Evolutionary conservation across 2,329 filamentous ascomycete genomes (phyloP).

Genomic region (Penicillium sp.): DNA sequence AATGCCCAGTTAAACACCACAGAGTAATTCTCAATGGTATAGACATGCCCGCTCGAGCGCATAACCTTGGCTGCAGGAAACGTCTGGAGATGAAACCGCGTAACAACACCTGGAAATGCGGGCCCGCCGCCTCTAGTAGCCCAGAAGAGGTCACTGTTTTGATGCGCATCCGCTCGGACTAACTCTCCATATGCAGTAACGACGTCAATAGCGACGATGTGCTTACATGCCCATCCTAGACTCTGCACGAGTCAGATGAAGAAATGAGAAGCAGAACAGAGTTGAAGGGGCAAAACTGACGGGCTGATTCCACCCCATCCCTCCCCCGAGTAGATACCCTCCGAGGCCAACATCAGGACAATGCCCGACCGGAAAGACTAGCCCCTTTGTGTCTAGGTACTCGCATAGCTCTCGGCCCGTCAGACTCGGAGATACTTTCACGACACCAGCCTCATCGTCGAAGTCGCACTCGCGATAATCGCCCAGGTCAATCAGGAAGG

Average conservation of each 20-base stretch:
- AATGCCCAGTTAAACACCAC: neutral
- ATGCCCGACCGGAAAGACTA: constrained; percentile 55
- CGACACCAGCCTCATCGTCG: neutral
- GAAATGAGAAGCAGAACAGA: too few relatives aligned
- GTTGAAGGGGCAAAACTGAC: too few relatives aligned
- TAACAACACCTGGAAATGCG: constrained; percentile 56
- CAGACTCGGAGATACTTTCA: neutral
- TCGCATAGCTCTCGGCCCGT: neutral
- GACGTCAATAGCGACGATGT: constrained; percentile 50
- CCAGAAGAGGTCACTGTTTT: constrained; percentile 54
- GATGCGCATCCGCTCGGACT: constrained; percentile 24
- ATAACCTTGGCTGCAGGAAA: constrained; percentile 22
- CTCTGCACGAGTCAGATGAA: neutral
- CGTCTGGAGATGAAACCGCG: constrained; percentile 52
- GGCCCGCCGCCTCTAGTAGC: constrained; percentile 53
- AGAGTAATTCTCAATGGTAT: constrained; percentile 41
- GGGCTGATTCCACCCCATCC: constrained; percentile 34
- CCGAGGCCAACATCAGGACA: constrained; percentile 62
- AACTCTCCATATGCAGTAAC: constrained; percentile 49
- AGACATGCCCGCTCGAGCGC: constrained; percentile 46
- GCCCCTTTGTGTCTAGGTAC: constrained; percentile 28
- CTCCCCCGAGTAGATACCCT: constrained; percentile 61
- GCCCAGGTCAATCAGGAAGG: constrained; percentile 3
- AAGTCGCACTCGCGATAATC: neutral
- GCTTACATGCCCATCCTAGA: constrained; percentile 56